Conservation (phyloP, 306 rosid genomes). For the Quercus suber region DNA sequence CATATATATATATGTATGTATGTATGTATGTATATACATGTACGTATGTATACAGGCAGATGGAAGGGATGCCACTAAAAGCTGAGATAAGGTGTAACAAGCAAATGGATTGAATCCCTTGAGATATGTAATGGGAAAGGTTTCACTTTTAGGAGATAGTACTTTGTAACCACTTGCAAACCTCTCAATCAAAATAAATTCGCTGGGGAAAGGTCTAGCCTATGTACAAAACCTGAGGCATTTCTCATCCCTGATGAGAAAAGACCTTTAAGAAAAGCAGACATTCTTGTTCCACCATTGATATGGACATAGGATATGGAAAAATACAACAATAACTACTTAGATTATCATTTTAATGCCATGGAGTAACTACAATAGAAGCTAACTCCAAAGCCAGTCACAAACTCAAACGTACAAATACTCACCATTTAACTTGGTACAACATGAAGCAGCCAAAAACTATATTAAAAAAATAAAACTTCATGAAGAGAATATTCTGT, state of each 20-base stretch:
- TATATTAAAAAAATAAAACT: constrained; percentile 5
- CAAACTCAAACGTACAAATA: background rate
- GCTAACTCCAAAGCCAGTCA: background rate
- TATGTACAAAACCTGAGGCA: background rate
- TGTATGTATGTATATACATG: too few species aligned
- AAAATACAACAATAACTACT: background rate
- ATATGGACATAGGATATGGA: background rate
- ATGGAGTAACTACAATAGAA: background rate
- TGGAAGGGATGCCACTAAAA: too few species aligned
- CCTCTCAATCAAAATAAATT: background rate
- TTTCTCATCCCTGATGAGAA: background rate
- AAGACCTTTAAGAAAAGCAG: background rate
- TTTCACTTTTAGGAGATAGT: background rate
- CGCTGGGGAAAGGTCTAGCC: background rate
- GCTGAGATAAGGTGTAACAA: too few species aligned
- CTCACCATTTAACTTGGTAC: background rate
- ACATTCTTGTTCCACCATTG: background rate
- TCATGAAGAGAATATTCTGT: background rate
- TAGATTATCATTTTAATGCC: background rate
- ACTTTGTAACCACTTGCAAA: background rate
- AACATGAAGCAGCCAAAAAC: constrained; percentile 30
- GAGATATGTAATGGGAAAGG: background rate
- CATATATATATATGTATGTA: too few species aligned
- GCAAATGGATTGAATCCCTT: background rate
- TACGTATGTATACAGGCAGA: too few species aligned